Evolutionary conservation across 2,329 filamentous ascomycete genomes (phyloP).

Genomic region (Trichoderma lentiforme): DNA sequence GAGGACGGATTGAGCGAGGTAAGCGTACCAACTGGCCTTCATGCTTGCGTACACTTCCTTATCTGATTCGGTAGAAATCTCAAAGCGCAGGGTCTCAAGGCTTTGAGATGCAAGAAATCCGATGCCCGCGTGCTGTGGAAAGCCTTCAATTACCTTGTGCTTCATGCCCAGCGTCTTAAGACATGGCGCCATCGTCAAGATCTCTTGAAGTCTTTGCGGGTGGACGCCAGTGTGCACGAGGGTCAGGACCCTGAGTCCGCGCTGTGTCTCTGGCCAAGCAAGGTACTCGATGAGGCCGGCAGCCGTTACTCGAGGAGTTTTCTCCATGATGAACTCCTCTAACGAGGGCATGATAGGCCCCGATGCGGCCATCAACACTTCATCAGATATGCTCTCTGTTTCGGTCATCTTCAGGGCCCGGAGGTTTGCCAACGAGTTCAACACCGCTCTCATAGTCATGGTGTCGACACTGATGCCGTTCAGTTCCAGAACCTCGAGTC

Average conservation of each 20-base stretch:
- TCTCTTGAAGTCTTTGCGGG: constrained; percentile 56
- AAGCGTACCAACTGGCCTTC: constrained; percentile 71
- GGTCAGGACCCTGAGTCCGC: constrained; percentile 63
- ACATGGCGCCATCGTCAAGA: constrained; percentile 55
- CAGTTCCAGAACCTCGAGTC: constrained; percentile 71
- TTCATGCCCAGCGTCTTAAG: constrained; percentile 57
- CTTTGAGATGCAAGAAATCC: constrained; percentile 66
- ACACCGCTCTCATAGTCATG: constrained; percentile 64
- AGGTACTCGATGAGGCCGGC: constrained; percentile 69
- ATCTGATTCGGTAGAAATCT: constrained; percentile 64
- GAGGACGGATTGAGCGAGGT: constrained; percentile 79
- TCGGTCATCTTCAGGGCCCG: constrained; percentile 72
- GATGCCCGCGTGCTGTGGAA: constrained; percentile 45
- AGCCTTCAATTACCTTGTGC: constrained; percentile 47
- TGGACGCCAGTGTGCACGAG: constrained; percentile 70
- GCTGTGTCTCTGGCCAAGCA: constrained; percentile 54
- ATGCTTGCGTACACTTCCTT: constrained; percentile 56
- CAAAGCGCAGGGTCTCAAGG: constrained; percentile 73
- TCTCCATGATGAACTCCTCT: constrained; percentile 68
- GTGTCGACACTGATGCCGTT: constrained; percentile 67
- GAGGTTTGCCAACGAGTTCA: constrained; percentile 64
- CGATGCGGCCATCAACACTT: constrained; percentile 65
- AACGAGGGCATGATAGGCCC: constrained; percentile 71
- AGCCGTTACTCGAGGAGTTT: constrained; percentile 68
- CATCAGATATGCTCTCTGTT: constrained; percentile 69